Evolutionary conservation across 2,329 filamentous ascomycete species (phyloP).

Genomic region (Penicillium thymicola): DNA sequence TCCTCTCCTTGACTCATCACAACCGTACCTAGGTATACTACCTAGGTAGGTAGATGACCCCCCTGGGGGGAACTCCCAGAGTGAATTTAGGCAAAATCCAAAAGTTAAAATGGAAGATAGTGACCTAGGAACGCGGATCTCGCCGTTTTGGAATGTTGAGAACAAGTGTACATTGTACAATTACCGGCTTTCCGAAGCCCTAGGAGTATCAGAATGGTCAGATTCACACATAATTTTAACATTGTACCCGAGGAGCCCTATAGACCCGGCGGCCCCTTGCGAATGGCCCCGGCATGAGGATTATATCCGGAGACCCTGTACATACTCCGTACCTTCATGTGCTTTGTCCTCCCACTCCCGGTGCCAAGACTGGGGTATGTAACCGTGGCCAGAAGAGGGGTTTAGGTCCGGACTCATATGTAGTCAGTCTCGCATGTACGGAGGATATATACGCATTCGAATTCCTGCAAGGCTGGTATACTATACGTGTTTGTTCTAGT

Average conservation of each 20-base stretch:
- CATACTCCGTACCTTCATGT: background rate
- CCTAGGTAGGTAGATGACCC: background rate
- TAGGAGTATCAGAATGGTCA: background rate
- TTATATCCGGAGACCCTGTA: background rate
- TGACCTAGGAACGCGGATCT: background rate
- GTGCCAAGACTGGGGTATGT: constrained; percentile 4
- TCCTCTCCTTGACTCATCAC: background rate
- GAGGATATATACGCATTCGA: background rate
- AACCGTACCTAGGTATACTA: background rate
- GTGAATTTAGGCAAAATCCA: constrained; percentile 7
- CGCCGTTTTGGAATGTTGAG: background rate
- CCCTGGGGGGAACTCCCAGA: background rate
- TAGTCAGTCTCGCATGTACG: background rate
- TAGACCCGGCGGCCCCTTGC: background rate
- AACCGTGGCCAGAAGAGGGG: background rate
- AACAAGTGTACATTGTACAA: background rate
- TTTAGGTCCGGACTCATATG: background rate
- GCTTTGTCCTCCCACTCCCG: background rate
- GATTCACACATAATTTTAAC: background rate
- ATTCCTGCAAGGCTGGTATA: background rate
- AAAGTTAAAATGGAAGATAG: background rate
- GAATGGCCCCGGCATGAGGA: background rate
- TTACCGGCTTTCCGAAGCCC: background rate
- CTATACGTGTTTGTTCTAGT: background rate
- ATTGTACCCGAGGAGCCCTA: background rate